Evolutionary conservation across 306 rosid species (phyloP), one percentile per base, ranked within the genome.

Genomic region (Citrullus mucosospermus): DNA sequence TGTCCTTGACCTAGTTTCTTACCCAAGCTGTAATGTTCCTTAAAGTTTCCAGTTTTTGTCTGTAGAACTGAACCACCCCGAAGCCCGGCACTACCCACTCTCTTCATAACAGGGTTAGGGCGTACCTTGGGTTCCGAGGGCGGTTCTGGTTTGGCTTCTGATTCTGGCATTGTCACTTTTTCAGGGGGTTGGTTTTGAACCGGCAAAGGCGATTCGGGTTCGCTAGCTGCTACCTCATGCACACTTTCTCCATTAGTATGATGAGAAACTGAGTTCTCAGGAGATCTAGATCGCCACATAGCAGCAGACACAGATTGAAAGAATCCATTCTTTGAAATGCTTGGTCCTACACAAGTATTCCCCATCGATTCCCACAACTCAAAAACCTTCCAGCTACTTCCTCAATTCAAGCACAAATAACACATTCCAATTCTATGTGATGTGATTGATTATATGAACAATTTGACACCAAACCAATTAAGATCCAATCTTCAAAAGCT

Each of bases 291-390:
- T 56, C 93, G 84, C 99, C 99, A 96, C 88, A 96, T 88, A 66
- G 90, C 99, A 0, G 97, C 96, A 6, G 99, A 96, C 80, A 96
- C 90, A 1, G 99, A 92, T 84, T 96, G 97, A 69, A 96, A 74
- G 80, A 96, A 85, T 39, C 97, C 93, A 85, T 91, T 88, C 84
- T 87, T 96, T 20, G 93, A 74, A 76, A 96, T 87, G 87, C 81
- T 91, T 16, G 99, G 99, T 77, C 99, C 99, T 77, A 93, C 96
- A 88, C 99, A 93, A 46, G 91, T 90, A 54, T 96, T 96, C 76
- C 99, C 99, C 98, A 96, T 96, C 38, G 63, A 53, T 77, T 70
- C 85, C 82, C 76, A 83, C 83, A 77, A 84, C 10, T 68, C 63
- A 67, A 67, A 78, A 75, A 68, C 38, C 36, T 62, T 81, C 78